Evolutionary conservation across 2,329 filamentous ascomycete genomes (phyloP).

Genomic region (Cladobotryum protrusum): DNA sequence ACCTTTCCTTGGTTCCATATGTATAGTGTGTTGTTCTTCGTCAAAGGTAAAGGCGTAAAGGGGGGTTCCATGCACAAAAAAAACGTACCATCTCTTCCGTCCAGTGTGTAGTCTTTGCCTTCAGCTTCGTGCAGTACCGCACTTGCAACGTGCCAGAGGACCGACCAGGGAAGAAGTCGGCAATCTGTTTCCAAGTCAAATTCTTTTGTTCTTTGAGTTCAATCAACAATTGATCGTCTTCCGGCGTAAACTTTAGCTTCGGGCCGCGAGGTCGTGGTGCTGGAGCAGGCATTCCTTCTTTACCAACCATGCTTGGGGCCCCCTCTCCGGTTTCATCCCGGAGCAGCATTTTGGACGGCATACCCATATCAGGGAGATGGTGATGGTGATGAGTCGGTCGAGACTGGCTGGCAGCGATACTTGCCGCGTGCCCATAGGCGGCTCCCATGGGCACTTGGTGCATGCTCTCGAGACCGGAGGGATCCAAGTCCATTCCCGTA

Average conservation of each 20-base stretch:
- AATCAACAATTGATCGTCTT: slow-evolving; percentile 82
- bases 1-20: no score
- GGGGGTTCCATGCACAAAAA: slow-evolving; percentile 12
- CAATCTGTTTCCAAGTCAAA: slow-evolving; percentile 95
- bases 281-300: slow-evolving; percentile 79
- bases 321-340: slow-evolving; percentile 51
- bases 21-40: no score
- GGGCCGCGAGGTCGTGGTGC: slow-evolving; percentile 76
- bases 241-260: slow-evolving; percentile 89
- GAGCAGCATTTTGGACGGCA: slow-evolving; percentile 61
- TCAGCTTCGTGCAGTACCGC: slow-evolving; percentile 89
- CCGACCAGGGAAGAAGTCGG: slow-evolving; percentile 88
- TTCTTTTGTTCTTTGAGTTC: slow-evolving; percentile 93
- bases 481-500: slow-evolving; percentile 39
- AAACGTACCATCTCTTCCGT: slow-evolving; percentile 79
- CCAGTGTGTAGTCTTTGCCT: slow-evolving; percentile 90
- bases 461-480: slow-evolving; percentile 50
- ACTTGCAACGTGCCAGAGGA: slow-evolving; percentile 89
- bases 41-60: neutral
- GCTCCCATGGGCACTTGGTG: slow-evolving; percentile 47
- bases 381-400: slow-evolving; percentile 72
- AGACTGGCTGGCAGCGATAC: slow-evolving; percentile 28
- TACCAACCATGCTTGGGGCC: slow-evolving; percentile 78
- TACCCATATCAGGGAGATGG: slow-evolving; percentile 66
- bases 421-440: slow-evolving; percentile 40